Percentiles rank a stretch among this genome's conserved stretches.
Conservation (phyloP, 768 basidiomycete genomes). For the Baorangia bicolor region DNA sequence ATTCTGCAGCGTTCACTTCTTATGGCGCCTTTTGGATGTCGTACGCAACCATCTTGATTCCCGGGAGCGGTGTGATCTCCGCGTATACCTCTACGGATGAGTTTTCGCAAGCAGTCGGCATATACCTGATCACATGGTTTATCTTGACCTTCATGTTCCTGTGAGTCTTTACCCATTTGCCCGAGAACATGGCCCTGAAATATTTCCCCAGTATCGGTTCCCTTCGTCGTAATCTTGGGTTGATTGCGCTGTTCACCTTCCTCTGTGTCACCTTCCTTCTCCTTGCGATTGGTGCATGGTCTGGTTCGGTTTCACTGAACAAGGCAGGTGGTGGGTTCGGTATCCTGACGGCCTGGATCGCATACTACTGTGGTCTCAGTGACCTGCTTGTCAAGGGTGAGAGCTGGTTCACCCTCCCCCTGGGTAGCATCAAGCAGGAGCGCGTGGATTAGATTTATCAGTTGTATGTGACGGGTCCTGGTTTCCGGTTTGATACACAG, state of each 20-base stretch:
- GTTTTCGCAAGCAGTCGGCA: constrained; percentile 61
- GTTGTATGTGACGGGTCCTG: not conserved
- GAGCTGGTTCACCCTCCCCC: constrained; percentile 41
- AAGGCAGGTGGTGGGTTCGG: constrained; percentile 48
- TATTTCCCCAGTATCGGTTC: constrained; percentile 41
- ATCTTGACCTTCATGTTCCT: constrained; percentile 67
- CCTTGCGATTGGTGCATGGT: constrained; percentile 42
- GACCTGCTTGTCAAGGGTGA: constrained; percentile 40
- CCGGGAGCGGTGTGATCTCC: constrained; percentile 57
- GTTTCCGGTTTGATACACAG: constrained; percentile 1
- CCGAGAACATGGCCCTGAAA: not conserved
- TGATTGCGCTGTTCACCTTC: constrained; percentile 51
- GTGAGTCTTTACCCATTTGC: constrained; percentile 37
- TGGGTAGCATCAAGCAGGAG: constrained; percentile 30
- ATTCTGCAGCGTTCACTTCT: constrained; percentile 62
- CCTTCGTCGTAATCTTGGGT: constrained; percentile 48
- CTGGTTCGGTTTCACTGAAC: constrained; percentile 13
- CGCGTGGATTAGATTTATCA: not conserved
- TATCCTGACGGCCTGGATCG: constrained; percentile 45
- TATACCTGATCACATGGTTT: constrained; percentile 75
- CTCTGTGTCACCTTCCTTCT: constrained; percentile 53
- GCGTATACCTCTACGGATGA: constrained; percentile 47
- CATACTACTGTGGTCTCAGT: constrained; percentile 45
- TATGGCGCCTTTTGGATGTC: constrained; percentile 92
- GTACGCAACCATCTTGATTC: constrained; percentile 70